phyloP scores from a whole-genome alignment of 768 basidiomycete genomes.

The Kwoniella dendrophila region DNA sequence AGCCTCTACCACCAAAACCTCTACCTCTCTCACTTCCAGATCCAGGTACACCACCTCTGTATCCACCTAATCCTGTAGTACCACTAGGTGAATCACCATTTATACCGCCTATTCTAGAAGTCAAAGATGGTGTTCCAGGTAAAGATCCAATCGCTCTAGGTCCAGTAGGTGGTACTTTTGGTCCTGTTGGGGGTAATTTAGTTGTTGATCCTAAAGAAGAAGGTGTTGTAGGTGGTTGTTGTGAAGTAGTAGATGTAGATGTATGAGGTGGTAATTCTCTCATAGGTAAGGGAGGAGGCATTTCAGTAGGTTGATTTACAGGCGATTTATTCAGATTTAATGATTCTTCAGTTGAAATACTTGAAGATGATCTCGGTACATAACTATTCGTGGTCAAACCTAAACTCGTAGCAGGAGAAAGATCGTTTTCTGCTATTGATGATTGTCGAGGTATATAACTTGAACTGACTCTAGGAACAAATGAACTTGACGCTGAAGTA shows the following conservation, averaged over 20 bases:
- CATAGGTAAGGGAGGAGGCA: conserved; percentile 13
- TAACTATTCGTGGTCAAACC: not conserved
- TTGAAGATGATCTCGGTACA: not conserved
- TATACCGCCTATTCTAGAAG: not conserved
- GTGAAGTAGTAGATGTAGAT: not conserved
- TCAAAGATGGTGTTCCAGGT: conserved; percentile 5
- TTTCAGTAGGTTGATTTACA: conserved; percentile 5
- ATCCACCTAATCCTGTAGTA: conserved; percentile 13
- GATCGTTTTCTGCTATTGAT: not conserved
- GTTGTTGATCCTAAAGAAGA: not conserved
- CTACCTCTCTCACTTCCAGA: conserved; percentile 13
- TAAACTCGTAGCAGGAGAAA: not conserved
- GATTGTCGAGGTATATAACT: conserved; percentile 17
- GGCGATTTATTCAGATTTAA: too few species aligned
- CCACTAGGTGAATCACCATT: conserved; percentile 8
- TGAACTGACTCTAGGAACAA: conserved; percentile 23
- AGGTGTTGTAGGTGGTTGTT: conserved; percentile 5
- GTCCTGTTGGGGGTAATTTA: conserved; percentile 29
- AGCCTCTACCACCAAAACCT: conserved; percentile 15
- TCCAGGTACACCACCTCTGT: conserved; percentile 12
- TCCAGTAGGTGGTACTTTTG: conserved; percentile 37
- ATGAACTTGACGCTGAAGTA: conserved; percentile 4
- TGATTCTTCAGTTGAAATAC: not conserved
- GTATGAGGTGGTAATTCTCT: conserved; percentile 20
- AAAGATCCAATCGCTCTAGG: conserved; percentile 20